Base-by-base conservation (phyloP, 1,284 basidiomycete species). In the Ceratobasidium sp. region DNA sequence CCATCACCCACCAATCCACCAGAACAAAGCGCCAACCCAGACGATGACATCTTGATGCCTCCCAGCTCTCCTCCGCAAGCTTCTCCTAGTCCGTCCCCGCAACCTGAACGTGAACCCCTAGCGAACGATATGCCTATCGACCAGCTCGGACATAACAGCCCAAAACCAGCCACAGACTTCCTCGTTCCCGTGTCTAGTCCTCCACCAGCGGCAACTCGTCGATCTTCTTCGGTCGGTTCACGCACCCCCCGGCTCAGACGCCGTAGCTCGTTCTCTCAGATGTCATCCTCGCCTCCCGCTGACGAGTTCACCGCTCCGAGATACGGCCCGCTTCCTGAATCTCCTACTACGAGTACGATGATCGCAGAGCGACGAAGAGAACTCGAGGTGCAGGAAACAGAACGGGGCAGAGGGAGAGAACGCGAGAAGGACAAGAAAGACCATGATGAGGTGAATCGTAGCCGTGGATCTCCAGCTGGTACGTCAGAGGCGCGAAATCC, bases 161-260 rank as follows among this genome's bases (percentile, higher is more conserved):
- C 44, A 15, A 26, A 26, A 6, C 44, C 65, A 17, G 9, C 52
- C 26, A 56, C 62, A 2, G 73, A 54, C n/a, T 54, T 62, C 10
- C 40, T 75, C 7, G 62, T 75, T 7, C 73, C 73, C 12, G 61
- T 75, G 15, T 75, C 73, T 6, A 75, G 73, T 28, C 73, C 73
- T 75, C 40, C 73, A 13, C 26, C 73, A n/a, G 40, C 33, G 17
- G 48, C 42, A 54, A 38, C 10, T 13, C 38, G 38, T 56, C 33
- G 46, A 48, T 44, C 12, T 26, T 42, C 73, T 23, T 62, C 73
- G 42, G 40, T 48, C 5, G 50, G 61, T 6, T n/a, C 73, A 6
- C 73, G 73, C n/a, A 54, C 59, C 12, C 46, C 61, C n/a, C 61
- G 73, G 9, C 20, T 52, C 28, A 73, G 48, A 38, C 73, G 73